Conservation (phyloP, 2,329 filamentous ascomycete genomes). For the Neonectria neomacrospora region DNA sequence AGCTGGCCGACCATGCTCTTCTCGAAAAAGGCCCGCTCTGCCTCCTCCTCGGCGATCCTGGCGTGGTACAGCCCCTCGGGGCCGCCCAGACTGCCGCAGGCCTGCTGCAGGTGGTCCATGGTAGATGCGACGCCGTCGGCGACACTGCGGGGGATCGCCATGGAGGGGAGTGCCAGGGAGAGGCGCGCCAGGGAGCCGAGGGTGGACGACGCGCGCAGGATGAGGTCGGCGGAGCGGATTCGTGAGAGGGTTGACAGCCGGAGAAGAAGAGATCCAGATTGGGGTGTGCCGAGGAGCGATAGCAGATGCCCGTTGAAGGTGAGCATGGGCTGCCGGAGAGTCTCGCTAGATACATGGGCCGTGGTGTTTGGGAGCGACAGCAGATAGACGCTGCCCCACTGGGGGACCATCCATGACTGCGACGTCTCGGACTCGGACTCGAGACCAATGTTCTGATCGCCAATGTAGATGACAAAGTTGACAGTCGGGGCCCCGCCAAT, state of each 20-base stretch:
- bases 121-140: conserved; percentile 86
- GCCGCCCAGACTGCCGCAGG: conserved; percentile 77
- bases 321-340: conserved; percentile 82
- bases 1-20: conserved; percentile 99
- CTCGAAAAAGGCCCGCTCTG: conserved; percentile 96
- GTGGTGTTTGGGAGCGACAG: conserved; percentile 60
- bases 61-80: conserved; percentile 80
- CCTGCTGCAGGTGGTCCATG: conserved; percentile 78
- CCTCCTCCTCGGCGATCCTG: conserved; percentile 85
- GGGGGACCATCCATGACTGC: conserved; percentile 88
- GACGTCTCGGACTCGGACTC: conserved; percentile 60
- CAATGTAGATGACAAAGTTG: conserved; percentile 94
- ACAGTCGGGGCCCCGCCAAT: conserved; percentile 94
- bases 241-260: conserved; percentile 86
- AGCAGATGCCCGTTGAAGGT: conserved; percentile 93
- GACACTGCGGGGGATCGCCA: conserved; percentile 89
- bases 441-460: conserved; percentile 75
- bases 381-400: conserved; percentile 84
- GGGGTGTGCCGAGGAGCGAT: conserved; percentile 85
- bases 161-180: conserved; percentile 84
- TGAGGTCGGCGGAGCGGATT: conserved; percentile 84
- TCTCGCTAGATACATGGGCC: conserved; percentile 68
- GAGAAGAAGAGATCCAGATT: conserved; percentile 84
- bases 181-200: conserved; percentile 92
- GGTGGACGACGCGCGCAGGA: conserved; percentile 91